These are phyloP conservation scores for Cryptosporidium ryanae DNA, from an alignment of 169 alveolate genomes.

Conservation along the genomic window DNA sequence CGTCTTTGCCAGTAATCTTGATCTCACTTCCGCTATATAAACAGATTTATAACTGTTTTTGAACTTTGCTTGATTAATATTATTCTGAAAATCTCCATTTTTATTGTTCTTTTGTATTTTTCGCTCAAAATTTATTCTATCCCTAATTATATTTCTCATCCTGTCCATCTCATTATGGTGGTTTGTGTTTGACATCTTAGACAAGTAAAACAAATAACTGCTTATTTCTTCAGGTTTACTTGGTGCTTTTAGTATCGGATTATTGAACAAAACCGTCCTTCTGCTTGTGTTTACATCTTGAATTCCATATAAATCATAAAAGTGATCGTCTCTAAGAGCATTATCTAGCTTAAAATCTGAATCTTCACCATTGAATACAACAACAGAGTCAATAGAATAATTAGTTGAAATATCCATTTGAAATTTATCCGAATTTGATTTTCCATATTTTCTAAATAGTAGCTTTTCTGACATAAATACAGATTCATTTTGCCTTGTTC, in stretches of 20 bases:
- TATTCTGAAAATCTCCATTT: neutral
- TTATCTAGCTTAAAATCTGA: constrained; percentile 48
- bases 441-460: constrained; percentile 1
- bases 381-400: constrained; percentile 35
- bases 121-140: neutral
- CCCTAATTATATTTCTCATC: constrained; percentile 2
- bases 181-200: constrained; percentile 30
- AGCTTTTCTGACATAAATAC: constrained; percentile 7
- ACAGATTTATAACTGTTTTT: constrained; percentile 33
- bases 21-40: constrained; percentile 56
- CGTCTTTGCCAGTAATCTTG: constrained; percentile 65
- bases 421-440: constrained; percentile 3
- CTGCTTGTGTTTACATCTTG: constrained; percentile 35
- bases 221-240: constrained; percentile 58
- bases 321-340: constrained; percentile 39
- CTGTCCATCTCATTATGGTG: constrained; percentile 19
- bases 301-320: constrained; percentile 42
- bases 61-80: constrained; percentile 6
- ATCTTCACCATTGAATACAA: constrained; percentile 49
- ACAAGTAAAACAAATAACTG: constrained; percentile 35
- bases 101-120: neutral
- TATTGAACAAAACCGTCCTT: constrained; percentile 39
- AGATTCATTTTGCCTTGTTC: constrained; percentile 18
- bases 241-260: constrained; percentile 56
- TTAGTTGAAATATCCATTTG: neutral